Evolutionary conservation across 2,329 filamentous ascomycete species (phyloP), one percentile per base, ranked within the genome.

Genomic region (Ambrosiella xylebori): DNA sequence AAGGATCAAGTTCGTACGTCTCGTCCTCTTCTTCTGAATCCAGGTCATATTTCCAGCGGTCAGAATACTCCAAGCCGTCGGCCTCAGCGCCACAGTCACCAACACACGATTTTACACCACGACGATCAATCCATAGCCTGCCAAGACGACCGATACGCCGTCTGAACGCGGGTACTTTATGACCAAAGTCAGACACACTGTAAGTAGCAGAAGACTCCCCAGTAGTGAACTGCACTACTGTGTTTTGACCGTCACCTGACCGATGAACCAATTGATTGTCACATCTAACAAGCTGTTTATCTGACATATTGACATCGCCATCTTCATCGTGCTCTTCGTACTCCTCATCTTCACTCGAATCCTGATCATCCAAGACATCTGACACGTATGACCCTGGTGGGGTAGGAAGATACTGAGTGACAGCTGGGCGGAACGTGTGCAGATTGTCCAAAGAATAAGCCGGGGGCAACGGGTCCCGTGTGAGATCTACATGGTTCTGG

Each of bases 21-120:
- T 89, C 86, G 56, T 90, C 85, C 63, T 91, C 88, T 61, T 89
- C 87, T 64, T 95, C 87, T 35, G 84, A 83, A 64, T 95, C 87
- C 35, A 84, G 82, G 66, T 94, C 88, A 71, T 88, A 95, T 71
- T 89, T 94, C 79, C 86, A 95, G 61, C 83, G 79, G 66, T 91
- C 86, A 35, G 71, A 72, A 59, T 76, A 67, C 27, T 70, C 45
- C 19, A 8, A 17, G 9, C 40, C 17, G 27, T 54, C 13, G 35
- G 13, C 37, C 13, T 50, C n/a, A 15, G 53, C n/a, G 68, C 50
- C 68, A 65, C 44, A 76, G 70, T 65, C 69, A 69, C 68, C 69
- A 73, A 60, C 73, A 71, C 56, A 73, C 77, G 49, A 69, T 77
- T 17, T 61, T 66, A 88, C 73, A 58, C 84, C 82, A 64, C 86